phyloP scores from a whole-genome alignment of 2,329 filamentous ascomycete species.

The Oidium heveae region DNA sequence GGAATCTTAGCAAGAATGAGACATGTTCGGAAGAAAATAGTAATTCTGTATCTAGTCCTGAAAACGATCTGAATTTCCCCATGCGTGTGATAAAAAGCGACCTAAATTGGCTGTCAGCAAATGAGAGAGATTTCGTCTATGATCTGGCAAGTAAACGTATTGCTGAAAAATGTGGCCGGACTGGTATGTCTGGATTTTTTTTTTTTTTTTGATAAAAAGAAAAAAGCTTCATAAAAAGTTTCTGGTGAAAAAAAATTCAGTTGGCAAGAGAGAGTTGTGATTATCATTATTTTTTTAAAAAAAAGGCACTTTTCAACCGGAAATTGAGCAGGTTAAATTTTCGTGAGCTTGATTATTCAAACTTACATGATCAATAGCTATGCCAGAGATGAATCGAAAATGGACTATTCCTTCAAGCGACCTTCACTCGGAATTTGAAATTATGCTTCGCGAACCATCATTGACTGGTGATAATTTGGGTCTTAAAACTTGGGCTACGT shows the following conservation, averaged over 20 bases:
- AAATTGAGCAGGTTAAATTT: no score
- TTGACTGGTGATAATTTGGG: conserved; percentile 73
- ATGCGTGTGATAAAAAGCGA: conserved; percentile 17
- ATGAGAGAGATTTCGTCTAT: conserved; percentile 45
- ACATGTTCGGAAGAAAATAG: no score
- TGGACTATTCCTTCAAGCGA: conserved; percentile 28
- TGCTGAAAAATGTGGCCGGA: conserved; percentile 64
- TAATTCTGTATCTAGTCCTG: no score
- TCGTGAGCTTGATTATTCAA: neutral
- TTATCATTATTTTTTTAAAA: no score
- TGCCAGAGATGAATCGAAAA: conserved; percentile 33
- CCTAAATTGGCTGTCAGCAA: conserved; percentile 45
- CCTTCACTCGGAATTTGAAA: conserved; percentile 23
- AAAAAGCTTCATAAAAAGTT: neutral
- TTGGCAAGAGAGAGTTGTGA: no score
- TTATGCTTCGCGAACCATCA: conserved; percentile 64
- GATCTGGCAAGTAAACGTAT: conserved; percentile 54
- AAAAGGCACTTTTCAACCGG: no score
- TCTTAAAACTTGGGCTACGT: conserved; percentile 87
- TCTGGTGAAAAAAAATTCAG: neutral
- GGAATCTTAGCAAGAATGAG: no score
- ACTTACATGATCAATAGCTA: conserved; percentile 18
- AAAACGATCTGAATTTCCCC: no score
- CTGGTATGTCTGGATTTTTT: conserved; percentile 19
- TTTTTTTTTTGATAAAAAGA: no score